A percentile compares a stretch with the other conserved stretches of the same genome.
Conservation (phyloP, 2,329 filamentous ascomycete species). For the Colletotrichum endophyticum region DNA sequence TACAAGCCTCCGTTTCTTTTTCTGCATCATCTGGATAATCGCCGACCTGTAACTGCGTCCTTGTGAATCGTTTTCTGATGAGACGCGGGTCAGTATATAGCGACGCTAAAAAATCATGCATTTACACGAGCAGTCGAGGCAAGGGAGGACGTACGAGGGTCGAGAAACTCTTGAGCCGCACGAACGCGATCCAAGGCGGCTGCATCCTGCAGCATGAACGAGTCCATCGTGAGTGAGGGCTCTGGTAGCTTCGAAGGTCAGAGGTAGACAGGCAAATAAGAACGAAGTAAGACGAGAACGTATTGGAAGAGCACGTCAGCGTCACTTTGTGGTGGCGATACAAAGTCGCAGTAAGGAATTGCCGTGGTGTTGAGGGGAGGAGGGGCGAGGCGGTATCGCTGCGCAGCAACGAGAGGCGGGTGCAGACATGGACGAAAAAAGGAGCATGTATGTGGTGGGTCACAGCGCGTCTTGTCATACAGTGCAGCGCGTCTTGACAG, state of each 20-base stretch:
- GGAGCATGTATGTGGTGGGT: background rate
- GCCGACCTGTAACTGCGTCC: conserved; percentile 83
- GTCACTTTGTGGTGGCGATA: background rate
- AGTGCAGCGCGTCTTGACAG: background rate
- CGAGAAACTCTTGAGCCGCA: conserved; percentile 89
- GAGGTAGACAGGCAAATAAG: background rate
- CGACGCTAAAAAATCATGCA: conserved; percentile 18
- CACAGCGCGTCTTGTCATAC: background rate
- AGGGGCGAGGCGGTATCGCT: background rate
- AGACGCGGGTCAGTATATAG: background rate
- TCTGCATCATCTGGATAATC: conserved; percentile 79
- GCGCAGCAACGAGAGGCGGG: background rate
- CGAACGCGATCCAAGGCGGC: conserved; percentile 83
- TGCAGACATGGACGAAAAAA: background rate
- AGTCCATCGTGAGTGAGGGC: conserved; percentile 63
- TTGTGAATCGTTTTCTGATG: conserved; percentile 52
- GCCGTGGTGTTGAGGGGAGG: background rate
- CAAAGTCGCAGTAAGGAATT: background rate
- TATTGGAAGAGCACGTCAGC: background rate
- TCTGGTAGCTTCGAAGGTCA: background rate
- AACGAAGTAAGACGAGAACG: background rate
- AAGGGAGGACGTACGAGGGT: conserved; percentile 72
- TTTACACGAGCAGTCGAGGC: background rate
- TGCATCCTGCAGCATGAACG: conserved; percentile 80
- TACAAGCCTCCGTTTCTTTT: conserved; percentile 66